phyloP scores from a whole-genome alignment of 352 stramenopile species.

The Globisporangium lucens region DNA sequence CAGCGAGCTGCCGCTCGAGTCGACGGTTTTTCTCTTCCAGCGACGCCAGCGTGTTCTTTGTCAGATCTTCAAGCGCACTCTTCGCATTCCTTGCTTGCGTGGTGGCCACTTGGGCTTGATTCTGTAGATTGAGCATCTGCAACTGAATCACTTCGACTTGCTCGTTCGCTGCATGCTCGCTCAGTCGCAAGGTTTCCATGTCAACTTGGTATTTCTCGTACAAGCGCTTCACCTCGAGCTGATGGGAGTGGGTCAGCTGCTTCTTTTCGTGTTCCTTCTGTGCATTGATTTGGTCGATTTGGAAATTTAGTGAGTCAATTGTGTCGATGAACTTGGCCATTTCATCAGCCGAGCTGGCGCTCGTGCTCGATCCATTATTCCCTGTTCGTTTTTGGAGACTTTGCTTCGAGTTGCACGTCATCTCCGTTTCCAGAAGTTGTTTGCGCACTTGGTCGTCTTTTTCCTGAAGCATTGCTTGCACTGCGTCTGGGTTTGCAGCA shows the following conservation, averaged over 20 bases:
- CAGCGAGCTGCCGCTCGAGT: conserved; percentile 48
- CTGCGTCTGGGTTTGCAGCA: conserved; percentile 36
- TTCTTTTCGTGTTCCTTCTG: conserved; percentile 38
- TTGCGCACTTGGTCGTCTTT: conserved; percentile 61
- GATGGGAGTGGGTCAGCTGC: conserved; percentile 36
- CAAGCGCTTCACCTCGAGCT: conserved; percentile 54
- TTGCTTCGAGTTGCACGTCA: conserved; percentile 33
- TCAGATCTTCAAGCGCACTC: conserved; percentile 47
- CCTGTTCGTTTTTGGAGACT: conserved; percentile 13
- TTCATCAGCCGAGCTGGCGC: conserved; percentile 27
- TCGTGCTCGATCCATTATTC: not conserved
- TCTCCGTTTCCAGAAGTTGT: conserved; percentile 47
- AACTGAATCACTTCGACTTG: conserved; percentile 39
- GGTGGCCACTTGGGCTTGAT: conserved; percentile 44
- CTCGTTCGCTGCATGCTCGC: conserved; percentile 59
- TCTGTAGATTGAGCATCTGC: conserved; percentile 50
- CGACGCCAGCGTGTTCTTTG: conserved; percentile 37
- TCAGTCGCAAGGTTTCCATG: conserved; percentile 60
- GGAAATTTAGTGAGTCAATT: conserved; percentile 57
- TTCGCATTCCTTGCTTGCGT: conserved; percentile 54
- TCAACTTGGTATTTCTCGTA: conserved; percentile 67
- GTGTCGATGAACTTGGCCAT: conserved; percentile 64
- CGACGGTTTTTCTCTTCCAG: conserved; percentile 70
- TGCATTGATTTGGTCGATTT: conserved; percentile 48
- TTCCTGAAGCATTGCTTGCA: conserved; percentile 36